Evolutionary conservation across 2,329 filamentous ascomycete species (phyloP).

Genomic region (Alternaria conjuncta): DNA sequence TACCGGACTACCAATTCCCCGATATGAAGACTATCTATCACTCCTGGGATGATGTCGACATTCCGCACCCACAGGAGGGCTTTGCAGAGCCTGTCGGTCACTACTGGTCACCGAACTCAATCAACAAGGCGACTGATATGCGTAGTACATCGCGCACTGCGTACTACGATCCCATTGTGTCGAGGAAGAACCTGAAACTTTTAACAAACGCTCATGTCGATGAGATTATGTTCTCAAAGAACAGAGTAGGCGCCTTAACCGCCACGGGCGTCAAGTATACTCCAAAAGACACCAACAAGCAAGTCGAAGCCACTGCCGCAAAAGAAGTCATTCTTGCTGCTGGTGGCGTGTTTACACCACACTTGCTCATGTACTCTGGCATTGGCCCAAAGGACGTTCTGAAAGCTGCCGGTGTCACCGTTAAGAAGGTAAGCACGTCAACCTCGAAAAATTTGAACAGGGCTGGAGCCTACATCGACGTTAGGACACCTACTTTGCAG

Average conservation of each 20-base stretch:
- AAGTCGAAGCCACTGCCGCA: constrained; percentile 22
- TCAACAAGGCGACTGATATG: constrained; percentile 17
- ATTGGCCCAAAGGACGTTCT: constrained; percentile 29
- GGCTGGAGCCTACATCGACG: not conserved
- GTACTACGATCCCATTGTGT: constrained; percentile 20
- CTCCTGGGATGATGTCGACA: constrained; percentile 6
- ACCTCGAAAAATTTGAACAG: not conserved
- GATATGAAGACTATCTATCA: constrained; percentile 17
- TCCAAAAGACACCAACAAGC: constrained; percentile 8
- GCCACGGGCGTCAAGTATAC: constrained; percentile 15
- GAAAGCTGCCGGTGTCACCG: constrained; percentile 15
- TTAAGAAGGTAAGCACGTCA: constrained; percentile 13
- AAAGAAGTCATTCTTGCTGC: constrained; percentile 67
- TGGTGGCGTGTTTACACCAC: constrained; percentile 62
- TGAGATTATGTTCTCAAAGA: constrained; percentile 8
- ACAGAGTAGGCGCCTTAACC: not conserved
- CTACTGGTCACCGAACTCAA: constrained; percentile 32
- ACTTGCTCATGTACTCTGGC: constrained; percentile 50
- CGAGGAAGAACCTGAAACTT: constrained; percentile 16
- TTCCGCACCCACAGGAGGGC: constrained; percentile 13
- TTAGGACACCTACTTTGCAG: not conserved
- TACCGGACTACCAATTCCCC: constrained; percentile 15
- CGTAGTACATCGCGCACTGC: constrained; percentile 10
- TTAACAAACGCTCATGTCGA: constrained; percentile 11
- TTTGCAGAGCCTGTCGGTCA: constrained; percentile 26